These are phyloP conservation scores for Mortierella sp. DNA, from an alignment of 371 early-diverging fungal species.

Conservation along the genomic window DNA sequence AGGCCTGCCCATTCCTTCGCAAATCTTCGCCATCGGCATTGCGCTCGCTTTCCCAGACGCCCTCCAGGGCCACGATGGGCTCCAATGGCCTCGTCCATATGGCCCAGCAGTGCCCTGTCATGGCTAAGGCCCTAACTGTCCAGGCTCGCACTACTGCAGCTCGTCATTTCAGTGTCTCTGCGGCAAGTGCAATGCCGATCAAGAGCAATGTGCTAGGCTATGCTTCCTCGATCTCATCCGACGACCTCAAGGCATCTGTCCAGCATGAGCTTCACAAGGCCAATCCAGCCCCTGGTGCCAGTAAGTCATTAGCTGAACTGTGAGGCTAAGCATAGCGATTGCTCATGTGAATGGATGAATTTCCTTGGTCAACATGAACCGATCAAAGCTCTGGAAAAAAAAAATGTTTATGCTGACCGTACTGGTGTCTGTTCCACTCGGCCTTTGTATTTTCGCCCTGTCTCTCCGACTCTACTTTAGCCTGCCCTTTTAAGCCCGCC, in stretches of 20 bases:
- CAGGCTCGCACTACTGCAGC: conserved; percentile 59
- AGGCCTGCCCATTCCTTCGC: conserved; percentile 89
- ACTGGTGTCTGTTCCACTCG: neutral
- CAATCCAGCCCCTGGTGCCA: conserved; percentile 51
- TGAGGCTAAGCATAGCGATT: neutral
- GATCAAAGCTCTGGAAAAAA: neutral
- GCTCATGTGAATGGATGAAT: conserved; percentile 2
- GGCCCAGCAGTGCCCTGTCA: conserved; percentile 87
- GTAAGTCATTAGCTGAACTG: conserved; percentile 12
- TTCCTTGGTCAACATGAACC: neutral
- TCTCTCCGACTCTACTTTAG: conserved; percentile 22
- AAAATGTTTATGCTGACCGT: neutral
- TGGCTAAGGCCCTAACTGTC: conserved; percentile 83
- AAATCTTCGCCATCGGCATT: conserved; percentile 80
- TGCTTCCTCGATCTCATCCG: conserved; percentile 38
- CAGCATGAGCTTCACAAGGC: conserved; percentile 58
- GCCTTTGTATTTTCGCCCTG: neutral
- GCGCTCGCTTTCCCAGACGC: conserved; percentile 70
- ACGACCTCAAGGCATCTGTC: conserved; percentile 52
- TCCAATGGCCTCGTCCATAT: conserved; percentile 71
- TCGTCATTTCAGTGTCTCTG: conserved; percentile 56
- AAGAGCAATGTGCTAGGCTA: conserved; percentile 39
- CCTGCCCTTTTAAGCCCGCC: conserved; percentile 53
- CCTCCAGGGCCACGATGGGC: conserved; percentile 55
- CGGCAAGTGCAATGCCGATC: conserved; percentile 38